Conservation (phyloP, 2,329 filamentous ascomycete genomes). For the Aspergillus sp. region DNA sequence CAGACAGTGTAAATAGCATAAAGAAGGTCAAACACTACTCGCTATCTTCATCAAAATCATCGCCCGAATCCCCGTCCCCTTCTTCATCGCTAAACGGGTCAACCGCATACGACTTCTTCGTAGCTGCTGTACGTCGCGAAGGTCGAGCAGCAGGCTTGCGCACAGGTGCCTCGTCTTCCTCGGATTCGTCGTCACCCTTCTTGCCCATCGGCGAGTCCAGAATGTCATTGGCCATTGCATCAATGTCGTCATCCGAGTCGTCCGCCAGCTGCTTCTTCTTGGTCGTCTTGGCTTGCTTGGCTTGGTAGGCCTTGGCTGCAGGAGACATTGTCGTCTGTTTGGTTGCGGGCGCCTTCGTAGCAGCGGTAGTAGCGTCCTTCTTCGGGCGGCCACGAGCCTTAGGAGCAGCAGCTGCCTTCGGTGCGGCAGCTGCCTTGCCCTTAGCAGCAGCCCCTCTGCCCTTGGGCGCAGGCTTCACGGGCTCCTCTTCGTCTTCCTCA, state of each 20-base stretch:
- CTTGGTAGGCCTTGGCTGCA: slow-evolving; percentile 59
- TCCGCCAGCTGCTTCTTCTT: slow-evolving; percentile 40
- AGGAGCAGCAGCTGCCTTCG: slow-evolving; percentile 38
- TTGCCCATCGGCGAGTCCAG: slow-evolving; percentile 40
- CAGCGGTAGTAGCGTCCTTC: slow-evolving; percentile 46
- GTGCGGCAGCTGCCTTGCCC: slow-evolving; percentile 31
- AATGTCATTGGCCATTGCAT: slow-evolving; percentile 43
- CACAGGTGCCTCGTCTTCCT: slow-evolving; percentile 25
- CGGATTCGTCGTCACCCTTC: slow-evolving; percentile 21
- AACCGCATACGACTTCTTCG: slow-evolving; percentile 38
- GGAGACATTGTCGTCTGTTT: slow-evolving; percentile 47
- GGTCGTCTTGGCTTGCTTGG: slow-evolving; percentile 40
- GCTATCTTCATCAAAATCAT: slow-evolving; percentile 34
- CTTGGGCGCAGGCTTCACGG: slow-evolving; percentile 33
- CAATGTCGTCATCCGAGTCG: slow-evolving; percentile 42
- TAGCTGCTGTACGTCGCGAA: slow-evolving; percentile 33
- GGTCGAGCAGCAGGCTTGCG: slow-evolving; percentile 31
- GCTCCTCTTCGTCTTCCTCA: slow-evolving; percentile 53
- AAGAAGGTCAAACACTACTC: slow-evolving; percentile 14
- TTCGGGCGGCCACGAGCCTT: slow-evolving; percentile 50
- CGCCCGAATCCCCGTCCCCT: slow-evolving; percentile 26
- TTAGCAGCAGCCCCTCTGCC: slow-evolving; percentile 21
- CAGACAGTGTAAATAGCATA: neutral
- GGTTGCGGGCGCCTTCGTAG: slow-evolving; percentile 26
- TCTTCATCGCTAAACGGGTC: slow-evolving; percentile 36